Conservation (phyloP, 306 rosid genomes). For the Dryas drummondii region DNA sequence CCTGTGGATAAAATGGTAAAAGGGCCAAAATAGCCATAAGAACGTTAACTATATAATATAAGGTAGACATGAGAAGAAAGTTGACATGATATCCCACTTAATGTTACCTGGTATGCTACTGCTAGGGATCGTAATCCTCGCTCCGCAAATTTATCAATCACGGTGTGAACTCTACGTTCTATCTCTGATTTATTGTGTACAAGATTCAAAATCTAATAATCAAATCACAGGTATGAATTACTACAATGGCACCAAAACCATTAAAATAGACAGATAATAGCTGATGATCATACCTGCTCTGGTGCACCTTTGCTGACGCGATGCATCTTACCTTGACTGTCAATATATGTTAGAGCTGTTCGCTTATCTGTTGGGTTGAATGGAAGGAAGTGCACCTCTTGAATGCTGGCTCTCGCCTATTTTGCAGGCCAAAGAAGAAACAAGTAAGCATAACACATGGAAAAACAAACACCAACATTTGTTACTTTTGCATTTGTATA, state of each 20-base stretch:
- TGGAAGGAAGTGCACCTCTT: constrained; percentile 84
- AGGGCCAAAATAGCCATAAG: background rate
- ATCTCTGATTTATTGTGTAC: constrained; percentile 66
- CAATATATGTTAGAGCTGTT: constrained; percentile 78
- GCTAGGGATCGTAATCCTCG: constrained; percentile 87
- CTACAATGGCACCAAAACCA: constrained; percentile 15
- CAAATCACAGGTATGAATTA: constrained; percentile 27
- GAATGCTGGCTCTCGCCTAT: constrained; percentile 76
- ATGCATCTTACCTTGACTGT: constrained; percentile 66
- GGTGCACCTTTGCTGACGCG: constrained; percentile 94
- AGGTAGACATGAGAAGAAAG: background rate
- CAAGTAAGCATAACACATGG: constrained; percentile 4
- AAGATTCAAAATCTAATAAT: constrained; percentile 71
- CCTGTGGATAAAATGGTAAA: constrained; percentile 36
- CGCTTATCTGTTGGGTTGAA: constrained; percentile 87
- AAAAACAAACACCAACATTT: constrained; percentile 7
- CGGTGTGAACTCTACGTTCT: constrained; percentile 63
- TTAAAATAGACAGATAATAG: background rate
- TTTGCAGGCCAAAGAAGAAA: constrained; percentile 21
- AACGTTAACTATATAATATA: background rate
- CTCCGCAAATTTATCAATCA: constrained; percentile 74
- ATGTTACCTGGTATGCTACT: constrained; percentile 72
- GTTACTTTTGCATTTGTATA: background rate
- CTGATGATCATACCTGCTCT: constrained; percentile 60
- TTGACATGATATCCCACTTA: background rate